Evolutionary conservation across 1,139 yeast genomes (phyloP).

Genomic region (Kodamaea sp.): DNA sequence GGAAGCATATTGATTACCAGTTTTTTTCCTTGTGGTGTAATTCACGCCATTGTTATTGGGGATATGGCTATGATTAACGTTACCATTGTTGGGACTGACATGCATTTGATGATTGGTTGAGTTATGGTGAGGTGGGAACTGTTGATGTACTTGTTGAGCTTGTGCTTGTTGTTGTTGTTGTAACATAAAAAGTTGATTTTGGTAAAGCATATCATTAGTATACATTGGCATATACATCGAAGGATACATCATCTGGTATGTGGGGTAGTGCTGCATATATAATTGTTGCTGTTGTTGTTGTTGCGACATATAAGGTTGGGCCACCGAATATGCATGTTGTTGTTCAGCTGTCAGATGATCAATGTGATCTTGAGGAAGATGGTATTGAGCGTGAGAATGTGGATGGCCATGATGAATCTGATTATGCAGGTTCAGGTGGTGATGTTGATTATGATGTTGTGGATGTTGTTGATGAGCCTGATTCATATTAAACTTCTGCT

Average conservation of each 20-base stretch:
- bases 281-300: conserved; percentile 14
- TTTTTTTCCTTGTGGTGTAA: conserved; percentile 3
- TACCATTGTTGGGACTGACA: neutral
- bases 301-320: conserved; percentile 19
- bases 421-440: conserved; percentile 7
- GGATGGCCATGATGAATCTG: conserved; percentile 18
- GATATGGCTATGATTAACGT: neutral
- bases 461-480: conserved; percentile 10
- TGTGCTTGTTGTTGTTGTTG: conserved; percentile 12
- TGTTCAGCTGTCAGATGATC: conserved; percentile 21
- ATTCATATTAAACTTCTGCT: conserved; percentile 12
- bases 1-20: conserved; percentile 9
- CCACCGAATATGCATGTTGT: conserved; percentile 16
- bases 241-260: conserved; percentile 16
- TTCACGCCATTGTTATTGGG: neutral
- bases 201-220: conserved; percentile 14
- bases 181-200: conserved; percentile 15
- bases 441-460: conserved; percentile 11
- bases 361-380: conserved; percentile 9
- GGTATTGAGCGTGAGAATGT: conserved; percentile 17
- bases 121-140: conserved; percentile 3
- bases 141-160: conserved; percentile 7
- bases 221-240: conserved; percentile 18
- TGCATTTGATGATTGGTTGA: neutral
- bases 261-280: conserved; percentile 13